A percentile compares a stretch with the other conserved stretches of the same genome.
These are phyloP conservation scores for Reutealis trisperma DNA, from an alignment of 345 rosid species.

Conservation along the genomic window DNA sequence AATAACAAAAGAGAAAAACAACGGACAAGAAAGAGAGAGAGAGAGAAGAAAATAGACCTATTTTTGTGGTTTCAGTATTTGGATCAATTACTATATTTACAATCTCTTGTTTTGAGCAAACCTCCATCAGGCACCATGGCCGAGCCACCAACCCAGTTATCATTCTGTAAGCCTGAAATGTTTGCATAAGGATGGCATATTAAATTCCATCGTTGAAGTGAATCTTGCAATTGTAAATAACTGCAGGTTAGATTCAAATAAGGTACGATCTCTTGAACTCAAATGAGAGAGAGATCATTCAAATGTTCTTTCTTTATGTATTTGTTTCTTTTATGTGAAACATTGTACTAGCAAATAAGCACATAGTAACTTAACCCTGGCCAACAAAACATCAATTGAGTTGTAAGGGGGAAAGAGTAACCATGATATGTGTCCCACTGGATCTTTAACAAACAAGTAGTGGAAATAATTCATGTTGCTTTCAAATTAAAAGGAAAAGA, in stretches of 20 bases:
- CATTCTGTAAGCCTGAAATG: slow-evolving; percentile 73
- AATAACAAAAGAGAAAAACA: background rate
- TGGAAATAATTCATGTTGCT: background rate
- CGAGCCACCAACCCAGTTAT: slow-evolving; percentile 74
- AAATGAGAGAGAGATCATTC: background rate
- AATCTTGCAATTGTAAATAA: slow-evolving; percentile 4
- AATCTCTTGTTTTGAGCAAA: slow-evolving; percentile 76
- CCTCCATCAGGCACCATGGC: slow-evolving; percentile 81
- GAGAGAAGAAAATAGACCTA: slow-evolving; percentile 43
- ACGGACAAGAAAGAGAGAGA: background rate
- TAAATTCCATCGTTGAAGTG: slow-evolving; percentile 1
- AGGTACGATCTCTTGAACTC: background rate
- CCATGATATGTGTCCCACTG: background rate
- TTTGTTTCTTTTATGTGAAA: background rate
- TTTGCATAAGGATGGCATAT: slow-evolving; percentile 16
- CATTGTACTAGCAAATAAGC: background rate
- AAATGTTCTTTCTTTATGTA: background rate
- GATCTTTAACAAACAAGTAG: background rate
- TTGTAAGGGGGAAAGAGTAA: background rate
- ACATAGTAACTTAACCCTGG: background rate
- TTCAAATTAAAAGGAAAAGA: background rate
- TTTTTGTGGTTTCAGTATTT: slow-evolving; percentile 63
- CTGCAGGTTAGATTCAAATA: background rate
- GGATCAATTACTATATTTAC: slow-evolving; percentile 64
- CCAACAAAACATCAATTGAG: background rate